Evolutionary conservation across 2,329 filamentous ascomycete genomes (phyloP).

Genomic region (Mariannaea sp.): DNA sequence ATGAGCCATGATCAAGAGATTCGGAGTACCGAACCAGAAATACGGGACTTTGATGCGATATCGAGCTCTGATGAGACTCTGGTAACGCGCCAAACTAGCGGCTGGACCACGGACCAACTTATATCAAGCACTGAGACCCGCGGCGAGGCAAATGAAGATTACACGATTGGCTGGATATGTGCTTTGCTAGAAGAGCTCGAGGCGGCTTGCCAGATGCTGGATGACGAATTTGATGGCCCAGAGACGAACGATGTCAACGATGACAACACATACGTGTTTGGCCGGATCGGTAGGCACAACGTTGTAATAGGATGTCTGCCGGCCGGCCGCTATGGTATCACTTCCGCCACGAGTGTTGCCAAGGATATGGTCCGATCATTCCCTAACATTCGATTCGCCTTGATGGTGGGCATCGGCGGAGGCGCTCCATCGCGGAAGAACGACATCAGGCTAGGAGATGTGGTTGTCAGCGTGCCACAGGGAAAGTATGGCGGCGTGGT

Average conservation of each 20-base stretch:
- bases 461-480: slow-evolving; percentile 17
- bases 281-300: background rate
- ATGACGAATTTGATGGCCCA: slow-evolving; percentile 3
- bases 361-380: slow-evolving; percentile 9
- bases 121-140: too few species aligned
- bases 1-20: too few species aligned
- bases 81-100: too few species aligned
- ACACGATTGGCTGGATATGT: slow-evolving; percentile 13
- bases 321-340: background rate
- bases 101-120: too few species aligned
- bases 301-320: slow-evolving; percentile 10
- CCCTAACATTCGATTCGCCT: slow-evolving; percentile 5
- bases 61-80: too few species aligned
- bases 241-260: background rate
- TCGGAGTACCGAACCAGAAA: too few species aligned
- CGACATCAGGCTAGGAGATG: slow-evolving; percentile 21
- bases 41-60: too few species aligned
- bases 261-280: slow-evolving; percentile 6
- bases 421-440: slow-evolving; percentile 12
- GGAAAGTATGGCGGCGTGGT: slow-evolving; percentile 2
- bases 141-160: background rate
- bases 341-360: slow-evolving; percentile 1
- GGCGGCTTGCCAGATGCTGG: slow-evolving; percentile 7
- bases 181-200: slow-evolving; percentile 7
- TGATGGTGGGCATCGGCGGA: slow-evolving; percentile 23